Evolutionary conservation across 1,284 basidiomycete species (phyloP), one percentile per base, ranked within the genome.

Genomic region (Rhodotorula sp.): DNA sequence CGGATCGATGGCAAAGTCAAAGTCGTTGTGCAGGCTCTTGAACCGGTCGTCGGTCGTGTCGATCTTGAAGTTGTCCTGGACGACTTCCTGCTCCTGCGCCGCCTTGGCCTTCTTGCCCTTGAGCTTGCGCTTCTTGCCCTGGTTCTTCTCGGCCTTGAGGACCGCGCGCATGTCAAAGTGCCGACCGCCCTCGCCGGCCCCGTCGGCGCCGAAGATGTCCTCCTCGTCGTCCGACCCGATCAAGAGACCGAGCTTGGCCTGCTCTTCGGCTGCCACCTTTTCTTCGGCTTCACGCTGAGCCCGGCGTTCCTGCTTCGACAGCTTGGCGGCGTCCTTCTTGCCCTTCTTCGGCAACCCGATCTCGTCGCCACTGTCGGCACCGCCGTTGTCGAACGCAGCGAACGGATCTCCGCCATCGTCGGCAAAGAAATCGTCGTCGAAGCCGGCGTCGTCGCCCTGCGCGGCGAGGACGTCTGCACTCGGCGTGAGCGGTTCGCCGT

Each of bases 151-250:
- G 0, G 89, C 87, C 79, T 91, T 91, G 65, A 98, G 81, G 49
- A 97, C 88, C 50, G 93, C 89, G 79, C 92, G 91, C 86, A 98
- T 89, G 78, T 93, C 88, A 81, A 99, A 99, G 81, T 99, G 94
- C 65, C 87, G 85, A 10, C 87, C 60, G 21, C 75, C 76, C 14
- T 87, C 88, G 16, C 70, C 70, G 19, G 18, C 67, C 4, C 23
- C 62, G 43, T 54, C 62, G 38, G 81, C 81, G 31, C 74, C 71
- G 23, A 68, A 67, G 10, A 67, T 63, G 23, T 58, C 76, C 59
- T 82, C 80, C 3, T 84, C 84, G 58, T 76, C 71, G 60, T 88
- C 87, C 4, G 87, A 85, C 2, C 85, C 83, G 50, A 86, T 84
- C n/a, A 91, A 81, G 15, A 90, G 83, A 1, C 86, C 85, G 54